phyloP scores from a whole-genome alignment of 257 asterid genomes.

The Ilex aquifolium region DNA sequence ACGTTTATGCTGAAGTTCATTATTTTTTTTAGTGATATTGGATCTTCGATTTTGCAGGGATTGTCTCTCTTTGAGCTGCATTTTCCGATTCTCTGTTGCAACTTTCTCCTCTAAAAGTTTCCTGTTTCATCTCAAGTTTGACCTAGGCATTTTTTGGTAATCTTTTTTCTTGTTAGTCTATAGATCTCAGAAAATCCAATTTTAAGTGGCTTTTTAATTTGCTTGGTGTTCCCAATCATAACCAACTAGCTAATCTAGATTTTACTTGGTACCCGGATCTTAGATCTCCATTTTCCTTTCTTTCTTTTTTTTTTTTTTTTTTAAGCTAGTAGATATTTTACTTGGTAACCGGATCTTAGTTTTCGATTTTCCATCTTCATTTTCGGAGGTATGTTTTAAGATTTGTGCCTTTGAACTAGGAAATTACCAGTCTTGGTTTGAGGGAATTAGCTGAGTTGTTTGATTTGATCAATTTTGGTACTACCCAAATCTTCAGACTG shows the following conservation, averaged over 20 bases:
- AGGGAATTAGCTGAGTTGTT: not conserved
- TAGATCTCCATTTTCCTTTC: not conserved
- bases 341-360: not conserved
- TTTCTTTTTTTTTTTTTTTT: too few species aligned
- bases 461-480: slow-evolving; percentile 2
- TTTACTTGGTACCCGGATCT: not conserved
- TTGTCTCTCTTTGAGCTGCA: slow-evolving; percentile 19
- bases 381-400: not conserved
- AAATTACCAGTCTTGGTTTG: too few species aligned
- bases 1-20: slow-evolving; percentile 3
- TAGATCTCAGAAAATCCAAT: slow-evolving; percentile 14
- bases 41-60: slow-evolving; percentile 22
- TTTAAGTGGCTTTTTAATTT: not conserved
- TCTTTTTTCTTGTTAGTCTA: slow-evolving; percentile 5
- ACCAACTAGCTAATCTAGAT: too few species aligned
- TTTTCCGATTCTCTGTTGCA: slow-evolving; percentile 13
- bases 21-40: slow-evolving; percentile 7
- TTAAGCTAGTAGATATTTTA: not conserved
- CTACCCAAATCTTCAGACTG: not conserved
- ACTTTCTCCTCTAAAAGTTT: not conserved
- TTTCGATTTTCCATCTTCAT: not conserved
- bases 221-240: not conserved
- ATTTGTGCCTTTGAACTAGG: not conserved
- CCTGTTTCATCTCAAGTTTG: slow-evolving; percentile 1
- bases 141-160: slow-evolving; percentile 1